A percentile compares a stretch with the other conserved stretches of the same genome.
phyloP scores from a whole-genome alignment of 495 filamentous ascomycete genomes.

The Penicillium coffeae region DNA sequence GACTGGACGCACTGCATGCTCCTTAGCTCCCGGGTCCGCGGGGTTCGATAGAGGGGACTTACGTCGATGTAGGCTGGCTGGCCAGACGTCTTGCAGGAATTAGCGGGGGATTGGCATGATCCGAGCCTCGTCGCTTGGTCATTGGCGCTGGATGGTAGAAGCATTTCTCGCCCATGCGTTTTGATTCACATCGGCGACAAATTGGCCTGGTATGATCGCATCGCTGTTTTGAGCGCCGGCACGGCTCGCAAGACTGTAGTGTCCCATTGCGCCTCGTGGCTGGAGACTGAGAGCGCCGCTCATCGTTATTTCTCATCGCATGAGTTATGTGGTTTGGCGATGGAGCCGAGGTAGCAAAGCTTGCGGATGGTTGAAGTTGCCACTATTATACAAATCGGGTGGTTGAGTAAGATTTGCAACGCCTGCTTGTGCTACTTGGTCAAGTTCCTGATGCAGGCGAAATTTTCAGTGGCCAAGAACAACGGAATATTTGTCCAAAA shows the following conservation, averaged over 20 bases:
- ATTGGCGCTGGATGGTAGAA: slow-evolving; percentile 45
- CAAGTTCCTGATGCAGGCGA: too few species aligned
- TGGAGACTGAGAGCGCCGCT: slow-evolving; percentile 21
- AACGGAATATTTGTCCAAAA: too few species aligned
- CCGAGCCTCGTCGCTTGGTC: slow-evolving; percentile 28
- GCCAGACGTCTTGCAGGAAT: slow-evolving; percentile 12
- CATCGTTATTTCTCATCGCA: slow-evolving; percentile 18
- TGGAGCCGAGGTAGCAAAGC: background rate
- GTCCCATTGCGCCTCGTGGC: slow-evolving; percentile 45
- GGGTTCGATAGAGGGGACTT: slow-evolving; percentile 1
- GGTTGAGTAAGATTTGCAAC: too few species aligned
- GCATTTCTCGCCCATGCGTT: slow-evolving; percentile 32
- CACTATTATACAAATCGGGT: too few species aligned
- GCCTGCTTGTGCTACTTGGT: too few species aligned
- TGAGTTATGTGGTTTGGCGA: background rate
- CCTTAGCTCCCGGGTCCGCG: background rate
- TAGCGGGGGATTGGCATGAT: slow-evolving; percentile 8
- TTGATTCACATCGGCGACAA: slow-evolving; percentile 33
- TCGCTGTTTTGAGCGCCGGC: slow-evolving; percentile 48
- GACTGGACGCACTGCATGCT: slow-evolving; percentile 24
- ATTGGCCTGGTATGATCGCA: slow-evolving; percentile 44
- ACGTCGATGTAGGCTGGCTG: slow-evolving; percentile 27
- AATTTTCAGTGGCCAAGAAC: background rate
- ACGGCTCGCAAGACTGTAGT: slow-evolving; percentile 50
- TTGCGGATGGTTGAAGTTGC: too few species aligned